Evolutionary conservation across 164 flowering plant genomes (phyloP), one percentile per base, ranked within the genome.

Genomic region (Kingdonia uniflora): DNA sequence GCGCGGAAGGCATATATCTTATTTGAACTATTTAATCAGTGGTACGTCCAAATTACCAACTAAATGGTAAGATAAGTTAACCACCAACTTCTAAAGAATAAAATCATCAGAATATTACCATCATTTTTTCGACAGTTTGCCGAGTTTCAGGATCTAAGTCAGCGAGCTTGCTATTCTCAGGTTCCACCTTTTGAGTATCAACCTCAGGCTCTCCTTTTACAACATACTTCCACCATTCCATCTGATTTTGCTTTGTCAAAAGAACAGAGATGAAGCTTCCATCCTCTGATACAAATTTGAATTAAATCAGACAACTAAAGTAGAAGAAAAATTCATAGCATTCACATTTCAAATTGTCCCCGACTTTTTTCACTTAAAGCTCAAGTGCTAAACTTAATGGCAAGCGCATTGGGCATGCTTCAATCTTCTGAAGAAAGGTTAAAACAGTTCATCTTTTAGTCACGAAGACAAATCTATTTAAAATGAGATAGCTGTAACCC

Each of bases 171-270:
- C 96, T 88, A 57, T 24, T 73, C 64, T 84, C 99, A 37, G 96
- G 99, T 70, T 92, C 95, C 29, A 81, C 94, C 63, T 92, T 92
- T 65, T 84, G 91, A 7, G 99, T 88, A 49, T 92, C 95, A 26
- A 92, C 61, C 70, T 84, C 96, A 49, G 99, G 96, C 8, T 76
- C 95, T 51, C 98, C 95, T 61, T 92, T 92, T 35, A 85, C 78
- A 68, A 85, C 20, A 57, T 51, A 76, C 65, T 80, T 88, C 98
- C 98, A 92, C 98, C 98, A 92, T 52, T 88, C 95, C 96, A 84
- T 85, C 50, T 84, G 87, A 49, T 88, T 68, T n/a, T 81, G 84
- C 68, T 92, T 88, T 11, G 91, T 88, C 65, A 88, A 57, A 51
- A 85, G 87, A 46, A 87, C 57, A 26, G 91, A 84, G 52, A 92